Evolutionary conservation across 139 green algal species (phyloP).

Genomic region (Coelastrella sp.): DNA sequence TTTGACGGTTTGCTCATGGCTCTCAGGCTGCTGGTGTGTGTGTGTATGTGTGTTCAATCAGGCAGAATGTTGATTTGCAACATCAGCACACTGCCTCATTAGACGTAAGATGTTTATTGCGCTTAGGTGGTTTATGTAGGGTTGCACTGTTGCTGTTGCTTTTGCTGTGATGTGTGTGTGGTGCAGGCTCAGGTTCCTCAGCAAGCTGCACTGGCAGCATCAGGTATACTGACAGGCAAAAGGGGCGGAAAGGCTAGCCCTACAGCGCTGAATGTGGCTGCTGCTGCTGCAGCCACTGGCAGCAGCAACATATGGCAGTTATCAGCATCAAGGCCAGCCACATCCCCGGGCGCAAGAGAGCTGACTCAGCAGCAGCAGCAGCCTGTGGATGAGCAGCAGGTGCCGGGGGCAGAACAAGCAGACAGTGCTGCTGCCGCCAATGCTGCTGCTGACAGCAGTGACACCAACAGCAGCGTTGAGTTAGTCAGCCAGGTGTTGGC

Average conservation of each 20-base stretch:
- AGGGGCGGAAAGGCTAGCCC: background rate
- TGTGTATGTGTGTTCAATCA: background rate
- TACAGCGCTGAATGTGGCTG: background rate
- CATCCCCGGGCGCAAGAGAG: too few relatives aligned
- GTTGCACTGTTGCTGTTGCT: background rate
- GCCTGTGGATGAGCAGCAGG: background rate
- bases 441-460: background rate
- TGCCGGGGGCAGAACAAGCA: background rate
- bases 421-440: background rate
- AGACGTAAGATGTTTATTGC: background rate
- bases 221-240: background rate
- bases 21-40: too few relatives aligned
- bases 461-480: background rate
- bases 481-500: conserved; percentile 3
- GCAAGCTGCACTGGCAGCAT: conserved; percentile 35
- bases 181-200: background rate
- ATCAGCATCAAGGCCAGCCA: background rate
- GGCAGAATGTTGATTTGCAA: too few relatives aligned
- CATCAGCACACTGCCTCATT: too few relatives aligned
- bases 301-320: background rate
- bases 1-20: too few relatives aligned
- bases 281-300: background rate
- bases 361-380: background rate
- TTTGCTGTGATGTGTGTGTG: background rate
- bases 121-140: background rate